phyloP scores from a whole-genome alignment of 805 yeast genomes.

The Barnettozyma botsteinii region DNA sequence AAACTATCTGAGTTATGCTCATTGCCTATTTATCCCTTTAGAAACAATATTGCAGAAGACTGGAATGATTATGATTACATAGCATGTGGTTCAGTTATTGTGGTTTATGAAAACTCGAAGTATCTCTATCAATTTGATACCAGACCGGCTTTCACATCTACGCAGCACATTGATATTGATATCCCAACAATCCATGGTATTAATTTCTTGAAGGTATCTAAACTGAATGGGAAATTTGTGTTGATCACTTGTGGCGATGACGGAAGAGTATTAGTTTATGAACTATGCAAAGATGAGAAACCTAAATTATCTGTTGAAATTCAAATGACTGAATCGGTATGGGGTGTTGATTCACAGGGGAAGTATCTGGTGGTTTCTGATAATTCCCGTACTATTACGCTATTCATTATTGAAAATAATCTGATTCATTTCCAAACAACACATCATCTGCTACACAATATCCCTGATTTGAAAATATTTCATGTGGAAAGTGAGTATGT shows the following conservation, averaged over 20 bases:
- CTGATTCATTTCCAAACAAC: slow-evolving; percentile 28
- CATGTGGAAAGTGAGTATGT: slow-evolving; percentile 19
- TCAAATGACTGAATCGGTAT: slow-evolving; percentile 41
- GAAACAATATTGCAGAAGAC: slow-evolving; percentile 20
- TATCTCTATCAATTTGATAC: slow-evolving; percentile 6
- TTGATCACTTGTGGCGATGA: slow-evolving; percentile 49
- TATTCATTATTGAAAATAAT: slow-evolving; percentile 30
- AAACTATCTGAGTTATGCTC: neutral
- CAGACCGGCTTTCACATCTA: slow-evolving; percentile 14
- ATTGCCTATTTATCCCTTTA: too few relatives aligned
- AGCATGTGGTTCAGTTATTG: slow-evolving; percentile 11
- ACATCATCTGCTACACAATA: slow-evolving; percentile 45
- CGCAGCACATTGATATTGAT: slow-evolving; percentile 35
- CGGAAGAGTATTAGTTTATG: slow-evolving; percentile 41
- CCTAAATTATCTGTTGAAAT: slow-evolving; percentile 27
- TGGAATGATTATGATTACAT: slow-evolving; percentile 9
- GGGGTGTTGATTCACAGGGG: slow-evolving; percentile 54
- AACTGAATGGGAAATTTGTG: slow-evolving; percentile 35
- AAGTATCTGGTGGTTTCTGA: slow-evolving; percentile 45
- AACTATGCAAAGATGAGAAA: slow-evolving; percentile 25
- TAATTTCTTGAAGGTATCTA: slow-evolving; percentile 40
- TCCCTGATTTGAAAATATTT: slow-evolving; percentile 46
- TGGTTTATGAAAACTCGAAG: slow-evolving; percentile 10
- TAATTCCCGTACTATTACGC: slow-evolving; percentile 42
- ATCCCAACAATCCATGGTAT: slow-evolving; percentile 55